These are phyloP conservation scores for Cryphonectria nitschkei DNA, from an alignment of 2,329 filamentous ascomycete species.

Conservation along the genomic window DNA sequence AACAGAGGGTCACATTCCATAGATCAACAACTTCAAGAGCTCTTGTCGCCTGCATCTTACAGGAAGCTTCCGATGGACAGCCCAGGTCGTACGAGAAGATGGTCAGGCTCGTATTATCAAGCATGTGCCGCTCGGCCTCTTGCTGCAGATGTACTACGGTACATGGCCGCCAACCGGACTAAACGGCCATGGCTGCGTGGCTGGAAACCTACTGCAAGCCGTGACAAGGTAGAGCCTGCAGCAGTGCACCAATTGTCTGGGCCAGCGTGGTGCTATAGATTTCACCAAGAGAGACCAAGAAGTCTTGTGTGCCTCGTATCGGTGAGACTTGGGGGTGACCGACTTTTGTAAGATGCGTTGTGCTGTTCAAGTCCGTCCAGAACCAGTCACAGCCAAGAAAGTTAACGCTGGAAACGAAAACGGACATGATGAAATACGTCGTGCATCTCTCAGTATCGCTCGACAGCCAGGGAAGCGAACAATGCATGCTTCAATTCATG, in stretches of 20 bases:
- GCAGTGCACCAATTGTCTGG: neutral
- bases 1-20: neutral
- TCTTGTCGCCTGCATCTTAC: neutral
- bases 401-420: neutral
- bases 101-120: neutral
- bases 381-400: neutral
- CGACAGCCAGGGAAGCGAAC: too few relatives aligned
- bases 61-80: neutral
- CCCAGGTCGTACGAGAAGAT: neutral
- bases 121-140: neutral
- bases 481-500: neutral
- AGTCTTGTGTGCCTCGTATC: slow-evolving; percentile 26
- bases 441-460: neutral
- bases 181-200: neutral
- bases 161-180: neutral
- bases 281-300: neutral
- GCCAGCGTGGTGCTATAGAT: neutral
- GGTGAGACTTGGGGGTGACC: slow-evolving; percentile 1
- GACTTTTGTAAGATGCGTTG: neutral
- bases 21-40: neutral
- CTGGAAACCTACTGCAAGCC: slow-evolving; percentile 17
- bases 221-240: neutral
- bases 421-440: neutral
- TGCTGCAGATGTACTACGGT: neutral
- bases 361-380: neutral